Percentiles rank a stretch among this genome's conserved stretches.
Conservation (phyloP, 169 alveolate species). For the Ichthyophthirius multifiliis region DNA sequence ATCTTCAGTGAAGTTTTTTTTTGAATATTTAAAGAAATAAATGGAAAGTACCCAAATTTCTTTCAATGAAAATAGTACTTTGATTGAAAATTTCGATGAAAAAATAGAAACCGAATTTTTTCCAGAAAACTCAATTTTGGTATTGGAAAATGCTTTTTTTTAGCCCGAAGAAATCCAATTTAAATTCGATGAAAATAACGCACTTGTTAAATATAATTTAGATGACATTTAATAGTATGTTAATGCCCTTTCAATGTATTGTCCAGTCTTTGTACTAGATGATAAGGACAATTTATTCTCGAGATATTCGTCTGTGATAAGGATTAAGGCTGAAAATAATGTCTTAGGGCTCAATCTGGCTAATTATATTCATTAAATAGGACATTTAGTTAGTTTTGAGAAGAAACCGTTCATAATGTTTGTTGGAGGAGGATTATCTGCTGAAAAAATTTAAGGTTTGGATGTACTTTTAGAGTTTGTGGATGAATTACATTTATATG, state of each 20-base stretch:
- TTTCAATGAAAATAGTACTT: slow-evolving; percentile 18
- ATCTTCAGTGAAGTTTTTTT: slow-evolving; percentile 28
- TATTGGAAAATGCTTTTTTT: slow-evolving; percentile 34
- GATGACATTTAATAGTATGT: background rate
- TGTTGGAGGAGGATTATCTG: background rate
- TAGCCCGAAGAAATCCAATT: slow-evolving; percentile 30
- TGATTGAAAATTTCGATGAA: slow-evolving; percentile 40
- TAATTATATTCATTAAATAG: background rate
- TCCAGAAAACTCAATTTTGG: slow-evolving; percentile 33
- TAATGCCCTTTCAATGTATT: background rate
- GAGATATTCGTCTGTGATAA: background rate
- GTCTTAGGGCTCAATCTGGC: background rate
- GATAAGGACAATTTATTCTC: slow-evolving; percentile 1
- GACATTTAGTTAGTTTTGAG: background rate
- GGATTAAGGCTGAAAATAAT: background rate
- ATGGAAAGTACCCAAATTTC: slow-evolving; percentile 29
- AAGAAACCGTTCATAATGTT: background rate
- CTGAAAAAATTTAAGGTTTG: background rate
- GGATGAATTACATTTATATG: background rate
- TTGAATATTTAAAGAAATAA: slow-evolving; percentile 37
- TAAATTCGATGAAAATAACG: background rate
- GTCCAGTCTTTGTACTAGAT: background rate
- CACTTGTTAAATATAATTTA: background rate
- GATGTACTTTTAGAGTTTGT: background rate
- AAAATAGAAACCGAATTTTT: slow-evolving; percentile 33